A percentile compares a stretch with the other conserved stretches of the same genome.
phyloP scores from a whole-genome alignment of 2,329 filamentous ascomycete genomes.

The Ophiostoma quercus region DNA sequence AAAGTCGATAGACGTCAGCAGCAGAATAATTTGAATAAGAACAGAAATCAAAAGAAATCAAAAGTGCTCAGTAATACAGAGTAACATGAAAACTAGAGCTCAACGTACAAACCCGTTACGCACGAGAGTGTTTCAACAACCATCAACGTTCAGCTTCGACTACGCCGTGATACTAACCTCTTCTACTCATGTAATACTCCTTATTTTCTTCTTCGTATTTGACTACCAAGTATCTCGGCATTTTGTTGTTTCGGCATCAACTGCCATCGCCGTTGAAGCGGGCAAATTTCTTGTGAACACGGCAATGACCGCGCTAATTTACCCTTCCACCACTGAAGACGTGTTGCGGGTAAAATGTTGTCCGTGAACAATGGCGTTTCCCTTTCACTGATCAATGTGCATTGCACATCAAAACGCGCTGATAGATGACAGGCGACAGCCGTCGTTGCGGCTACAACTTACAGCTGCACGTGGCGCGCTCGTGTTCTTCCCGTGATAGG shows the following conservation, averaged over 20 bases:
- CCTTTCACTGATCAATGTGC: background rate
- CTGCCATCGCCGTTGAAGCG: background rate
- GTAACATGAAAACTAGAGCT: background rate
- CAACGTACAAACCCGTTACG: slow-evolving; percentile 9
- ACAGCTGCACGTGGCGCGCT: background rate
- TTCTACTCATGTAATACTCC: background rate
- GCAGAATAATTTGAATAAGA: background rate
- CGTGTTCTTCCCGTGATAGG: background rate
- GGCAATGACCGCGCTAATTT: background rate
- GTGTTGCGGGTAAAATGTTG: background rate
- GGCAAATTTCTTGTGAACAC: background rate
- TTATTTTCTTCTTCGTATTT: background rate
- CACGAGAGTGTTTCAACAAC: background rate
- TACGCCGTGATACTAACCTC: background rate
- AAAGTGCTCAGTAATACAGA: background rate
- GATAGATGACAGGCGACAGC: background rate
- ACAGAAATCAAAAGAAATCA: background rate
- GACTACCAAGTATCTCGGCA: too few relatives aligned
- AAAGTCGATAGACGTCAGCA: background rate
- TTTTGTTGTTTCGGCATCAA: too few relatives aligned
- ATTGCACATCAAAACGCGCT: background rate
- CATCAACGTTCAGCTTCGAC: background rate
- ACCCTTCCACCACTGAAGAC: background rate
- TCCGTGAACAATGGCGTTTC: background rate
- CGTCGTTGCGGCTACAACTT: background rate